Evolutionary conservation across 1,139 yeast species (phyloP), one percentile per base, ranked within the genome.

Genomic region (Yamadazyma oceani): DNA sequence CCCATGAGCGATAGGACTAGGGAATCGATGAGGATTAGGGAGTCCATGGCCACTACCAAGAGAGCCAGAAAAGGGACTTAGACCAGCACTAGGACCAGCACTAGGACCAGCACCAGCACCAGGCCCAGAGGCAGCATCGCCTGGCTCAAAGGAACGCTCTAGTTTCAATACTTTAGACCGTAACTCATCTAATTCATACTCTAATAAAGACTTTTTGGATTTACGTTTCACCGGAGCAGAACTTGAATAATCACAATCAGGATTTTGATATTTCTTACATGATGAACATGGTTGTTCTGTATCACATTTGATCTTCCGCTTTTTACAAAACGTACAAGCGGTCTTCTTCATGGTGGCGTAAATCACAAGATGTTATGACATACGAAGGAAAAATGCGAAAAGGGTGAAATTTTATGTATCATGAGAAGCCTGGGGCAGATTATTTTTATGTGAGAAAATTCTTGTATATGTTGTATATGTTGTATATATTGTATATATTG

Each of bases 221-320:
- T 16, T 22, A 3, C 37, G 17, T 27, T 31, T 36, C 17, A 23
- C 28, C 10, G 40, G 35, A 3, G 21, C 17, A 11, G 40, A 30
- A 4, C 17, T 13, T 10, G 25, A 34, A 31, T 27, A 39, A 3
- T 17, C 26, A 35, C 43, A 40, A 13, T 28, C 31, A 5, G 21
- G 7, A 32, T 40, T 36, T 5, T 16, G 22, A 17, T 40, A 40
- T 25, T 37, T 40, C 7, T 25, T n/a, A 26, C 43, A 40, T 10
- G 43, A 37, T 12, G 29, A 11, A 29, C 43, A 40, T 4, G 44
- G 44, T 17, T 25, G 29, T 8, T 22, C 14, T 29, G 30, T 39
- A 26, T 41, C 37, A 31, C 44, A 41, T 28, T 36, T 38, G 30
- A 41, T 35, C 33, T 41, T 41, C 28, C 42, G 22, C 29, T 23